These are phyloP conservation scores for Aspergillus novoparasiticus DNA, from an alignment of 2,329 filamentous ascomycete species.

Conservation along the genomic window DNA sequence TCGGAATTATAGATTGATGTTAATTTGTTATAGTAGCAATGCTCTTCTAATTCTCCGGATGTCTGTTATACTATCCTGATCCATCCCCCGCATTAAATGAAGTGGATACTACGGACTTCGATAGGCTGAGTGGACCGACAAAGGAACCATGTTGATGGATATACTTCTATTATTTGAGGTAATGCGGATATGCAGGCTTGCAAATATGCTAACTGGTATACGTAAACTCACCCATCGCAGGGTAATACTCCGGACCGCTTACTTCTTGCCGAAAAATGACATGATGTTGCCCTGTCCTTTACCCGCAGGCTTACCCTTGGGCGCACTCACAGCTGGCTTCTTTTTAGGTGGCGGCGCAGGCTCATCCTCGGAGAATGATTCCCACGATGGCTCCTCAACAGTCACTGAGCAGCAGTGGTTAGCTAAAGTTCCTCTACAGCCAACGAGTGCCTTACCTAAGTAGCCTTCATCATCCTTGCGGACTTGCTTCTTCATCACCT, in stretches of 20 bases:
- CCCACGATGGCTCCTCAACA: slow-evolving; percentile 81
- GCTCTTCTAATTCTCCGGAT: not conserved
- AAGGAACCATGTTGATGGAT: not conserved
- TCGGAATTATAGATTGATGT: not conserved
- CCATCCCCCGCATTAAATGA: not conserved
- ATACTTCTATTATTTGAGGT: not conserved
- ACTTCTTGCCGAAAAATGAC: slow-evolving; percentile 89
- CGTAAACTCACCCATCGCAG: not conserved
- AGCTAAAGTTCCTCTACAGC: slow-evolving; percentile 1
- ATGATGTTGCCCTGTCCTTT: slow-evolving; percentile 77
- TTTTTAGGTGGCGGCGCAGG: slow-evolving; percentile 54
- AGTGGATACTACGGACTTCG: not conserved
- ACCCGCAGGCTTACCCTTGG: slow-evolving; percentile 57
- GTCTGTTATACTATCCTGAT: not conserved
- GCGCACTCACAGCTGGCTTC: slow-evolving; percentile 44
- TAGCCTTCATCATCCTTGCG: slow-evolving; percentile 88
- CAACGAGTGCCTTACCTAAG: slow-evolving; percentile 63
- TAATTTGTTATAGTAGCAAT: not conserved
- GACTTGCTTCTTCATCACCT: slow-evolving; percentile 85
- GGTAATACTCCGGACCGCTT: slow-evolving; percentile 11
- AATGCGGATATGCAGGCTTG: not conserved
- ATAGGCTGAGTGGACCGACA: not conserved
- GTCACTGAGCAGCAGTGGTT: slow-evolving; percentile 63
- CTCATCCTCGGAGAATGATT: slow-evolving; percentile 92
- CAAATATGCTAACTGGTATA: not conserved